A percentile compares a stretch with the other conserved stretches of the same genome.
phyloP scores from a whole-genome alignment of 352 stramenopile species.

The Phytopythium kandeliae region DNA sequence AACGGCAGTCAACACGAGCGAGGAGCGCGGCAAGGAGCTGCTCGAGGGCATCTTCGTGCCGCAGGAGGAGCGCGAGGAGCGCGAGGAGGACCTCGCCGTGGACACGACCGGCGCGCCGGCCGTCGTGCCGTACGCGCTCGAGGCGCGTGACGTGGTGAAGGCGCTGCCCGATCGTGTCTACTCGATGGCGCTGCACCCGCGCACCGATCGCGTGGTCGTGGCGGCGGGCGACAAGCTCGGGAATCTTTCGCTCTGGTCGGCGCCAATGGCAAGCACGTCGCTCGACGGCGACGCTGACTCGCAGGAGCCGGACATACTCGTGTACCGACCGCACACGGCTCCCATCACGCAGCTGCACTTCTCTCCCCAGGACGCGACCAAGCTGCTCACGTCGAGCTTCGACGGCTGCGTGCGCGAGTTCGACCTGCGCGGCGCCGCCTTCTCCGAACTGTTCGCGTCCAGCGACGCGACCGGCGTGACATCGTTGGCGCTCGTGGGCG shows the following conservation, averaged over 20 bases:
- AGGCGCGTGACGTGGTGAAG: slow-evolving; percentile 60
- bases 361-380: slow-evolving; percentile 26
- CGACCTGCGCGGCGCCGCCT: slow-evolving; percentile 48
- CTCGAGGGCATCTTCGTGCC: slow-evolving; percentile 28
- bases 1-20: slow-evolving; percentile 27
- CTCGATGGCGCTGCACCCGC: slow-evolving; percentile 69
- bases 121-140: slow-evolving; percentile 39
- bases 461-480: slow-evolving; percentile 44
- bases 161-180: slow-evolving; percentile 70
- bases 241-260: slow-evolving; percentile 65
- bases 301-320: slow-evolving; percentile 25
- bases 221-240: slow-evolving; percentile 71
- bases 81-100: slow-evolving; percentile 32
- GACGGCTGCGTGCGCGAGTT: slow-evolving; percentile 66
- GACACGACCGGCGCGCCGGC: slow-evolving; percentile 29
- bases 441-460: slow-evolving; percentile 49
- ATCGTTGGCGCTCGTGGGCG: slow-evolving; percentile 32
- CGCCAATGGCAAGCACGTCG: slow-evolving; percentile 1
- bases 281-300: slow-evolving; percentile 7
- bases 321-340: slow-evolving; percentile 62
- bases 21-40: slow-evolving; percentile 27
- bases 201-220: slow-evolving; percentile 50
- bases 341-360: slow-evolving; percentile 72
- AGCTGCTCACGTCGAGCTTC: slow-evolving; percentile 67
- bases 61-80: slow-evolving; percentile 25